phyloP scores from a whole-genome alignment of 2,329 filamentous ascomycete species.

The Cadophora gregata region DNA sequence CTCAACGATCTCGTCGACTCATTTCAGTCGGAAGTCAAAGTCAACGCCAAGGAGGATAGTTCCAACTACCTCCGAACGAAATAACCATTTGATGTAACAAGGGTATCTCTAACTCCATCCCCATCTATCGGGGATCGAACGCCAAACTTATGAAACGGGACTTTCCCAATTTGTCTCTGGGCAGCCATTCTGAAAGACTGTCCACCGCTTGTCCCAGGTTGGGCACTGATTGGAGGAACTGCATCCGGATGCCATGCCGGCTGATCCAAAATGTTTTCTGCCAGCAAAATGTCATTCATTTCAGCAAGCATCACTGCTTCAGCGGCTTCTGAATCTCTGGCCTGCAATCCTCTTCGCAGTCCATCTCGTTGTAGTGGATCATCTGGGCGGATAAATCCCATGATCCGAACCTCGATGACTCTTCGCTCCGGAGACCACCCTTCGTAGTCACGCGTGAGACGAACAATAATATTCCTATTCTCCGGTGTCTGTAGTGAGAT shows the following conservation, averaged over 20 bases:
- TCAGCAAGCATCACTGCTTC: slow-evolving; percentile 48
- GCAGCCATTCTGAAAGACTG: slow-evolving; percentile 55
- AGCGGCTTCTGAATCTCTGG: slow-evolving; percentile 47
- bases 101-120: slow-evolving; percentile 54
- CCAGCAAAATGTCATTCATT: slow-evolving; percentile 47
- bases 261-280: slow-evolving; percentile 47
- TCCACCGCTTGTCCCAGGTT: slow-evolving; percentile 48
- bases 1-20: background rate
- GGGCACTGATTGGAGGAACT: slow-evolving; percentile 49
- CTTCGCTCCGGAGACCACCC: slow-evolving; percentile 49
- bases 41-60: background rate
- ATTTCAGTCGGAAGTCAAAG: background rate
- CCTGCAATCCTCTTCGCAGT: slow-evolving; percentile 51
- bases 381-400: slow-evolving; percentile 62
- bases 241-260: slow-evolving; percentile 48
- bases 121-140: slow-evolving; percentile 57
- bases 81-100: slow-evolving; percentile 44
- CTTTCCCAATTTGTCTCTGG: slow-evolving; percentile 60
- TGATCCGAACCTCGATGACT: slow-evolving; percentile 59
- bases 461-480: slow-evolving; percentile 55
- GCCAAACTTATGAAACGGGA: slow-evolving; percentile 64
- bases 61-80: slow-evolving; percentile 42
- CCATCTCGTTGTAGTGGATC: slow-evolving; percentile 49
- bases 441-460: slow-evolving; percentile 60
- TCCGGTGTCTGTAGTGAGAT: slow-evolving; percentile 49